These are phyloP conservation scores for Ustilaginoidea virens DNA, from an alignment of 2,329 filamentous ascomycete species.

Conservation along the genomic window DNA sequence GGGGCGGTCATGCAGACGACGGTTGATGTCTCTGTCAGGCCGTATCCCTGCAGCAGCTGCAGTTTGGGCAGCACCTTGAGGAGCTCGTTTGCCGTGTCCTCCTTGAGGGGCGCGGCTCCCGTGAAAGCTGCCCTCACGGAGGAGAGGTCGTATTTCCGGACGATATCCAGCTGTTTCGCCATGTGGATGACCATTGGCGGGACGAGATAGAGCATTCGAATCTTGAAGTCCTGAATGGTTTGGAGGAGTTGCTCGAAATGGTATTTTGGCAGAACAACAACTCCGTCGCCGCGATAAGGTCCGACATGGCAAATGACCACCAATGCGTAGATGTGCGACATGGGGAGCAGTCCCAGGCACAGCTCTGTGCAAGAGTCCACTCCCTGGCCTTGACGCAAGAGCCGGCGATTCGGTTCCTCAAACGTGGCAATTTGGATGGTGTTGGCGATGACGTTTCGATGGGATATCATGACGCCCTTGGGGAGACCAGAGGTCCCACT, in stretches of 20 bases:
- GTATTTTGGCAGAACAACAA: conserved; percentile 58
- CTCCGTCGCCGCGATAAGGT: conserved; percentile 54
- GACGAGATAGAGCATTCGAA: conserved; percentile 40
- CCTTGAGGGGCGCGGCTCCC: conserved; percentile 63
- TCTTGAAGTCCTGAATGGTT: conserved; percentile 51
- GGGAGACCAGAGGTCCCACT: conserved; percentile 60
- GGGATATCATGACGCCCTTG: conserved; percentile 67
- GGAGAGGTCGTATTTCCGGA: conserved; percentile 55
- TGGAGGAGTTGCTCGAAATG: conserved; percentile 47
- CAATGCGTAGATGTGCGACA: conserved; percentile 66
- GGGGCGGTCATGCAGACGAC: not conserved
- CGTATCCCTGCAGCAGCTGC: conserved; percentile 55
- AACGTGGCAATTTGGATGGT: conserved; percentile 42
- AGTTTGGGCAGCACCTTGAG: conserved; percentile 44
- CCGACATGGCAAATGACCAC: conserved; percentile 52
- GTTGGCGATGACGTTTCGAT: conserved; percentile 61
- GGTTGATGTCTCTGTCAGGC: conserved; percentile 49
- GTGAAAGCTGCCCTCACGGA: conserved; percentile 52
- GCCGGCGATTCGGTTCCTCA: conserved; percentile 14
- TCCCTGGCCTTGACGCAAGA: conserved; percentile 6
- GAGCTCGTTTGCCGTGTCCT: conserved; percentile 54
- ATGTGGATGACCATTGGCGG: conserved; percentile 72
- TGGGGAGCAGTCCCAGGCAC: conserved; percentile 50
- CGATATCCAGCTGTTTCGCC: conserved; percentile 45
- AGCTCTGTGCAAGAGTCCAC: conserved; percentile 9